Evolutionary conservation across 2,329 filamentous ascomycete species (phyloP).

Genomic region (Aspergillus tamarii): DNA sequence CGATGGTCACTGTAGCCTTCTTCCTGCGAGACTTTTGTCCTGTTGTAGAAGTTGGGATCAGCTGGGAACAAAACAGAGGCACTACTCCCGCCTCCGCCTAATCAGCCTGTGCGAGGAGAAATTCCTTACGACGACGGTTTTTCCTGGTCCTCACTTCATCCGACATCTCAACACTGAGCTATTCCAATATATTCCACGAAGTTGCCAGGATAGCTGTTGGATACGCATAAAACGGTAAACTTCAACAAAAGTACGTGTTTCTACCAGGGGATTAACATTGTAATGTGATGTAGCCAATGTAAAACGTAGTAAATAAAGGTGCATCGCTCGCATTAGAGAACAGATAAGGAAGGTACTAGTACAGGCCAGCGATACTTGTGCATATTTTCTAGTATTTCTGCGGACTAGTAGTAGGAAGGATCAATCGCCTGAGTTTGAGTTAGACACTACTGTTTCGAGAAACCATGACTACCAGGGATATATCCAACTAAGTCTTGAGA

Average conservation of each 20-base stretch:
- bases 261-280: background rate
- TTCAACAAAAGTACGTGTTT: background rate
- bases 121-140: slow-evolving; percentile 13
- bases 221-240: background rate
- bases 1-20: slow-evolving; percentile 17
- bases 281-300: background rate
- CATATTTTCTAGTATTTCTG: no score
- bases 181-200: background rate
- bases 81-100: background rate
- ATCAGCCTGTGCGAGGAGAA: background rate
- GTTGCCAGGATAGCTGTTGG: background rate
- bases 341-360: background rate
- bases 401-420: background rate
- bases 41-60: slow-evolving; percentile 6
- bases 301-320: background rate
- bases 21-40: slow-evolving; percentile 19
- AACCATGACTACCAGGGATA: background rate
- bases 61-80: background rate
- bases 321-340: background rate
- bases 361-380: background rate
- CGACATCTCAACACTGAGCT: slow-evolving; percentile 4
- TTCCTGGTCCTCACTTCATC: slow-evolving; percentile 15
- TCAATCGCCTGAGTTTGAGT: background rate
- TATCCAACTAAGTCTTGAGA: background rate
- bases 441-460: background rate